Evolutionary conservation across 257 asterid species (phyloP), one percentile per base, ranked within the genome.

Genomic region (Solanum etuberosum): DNA sequence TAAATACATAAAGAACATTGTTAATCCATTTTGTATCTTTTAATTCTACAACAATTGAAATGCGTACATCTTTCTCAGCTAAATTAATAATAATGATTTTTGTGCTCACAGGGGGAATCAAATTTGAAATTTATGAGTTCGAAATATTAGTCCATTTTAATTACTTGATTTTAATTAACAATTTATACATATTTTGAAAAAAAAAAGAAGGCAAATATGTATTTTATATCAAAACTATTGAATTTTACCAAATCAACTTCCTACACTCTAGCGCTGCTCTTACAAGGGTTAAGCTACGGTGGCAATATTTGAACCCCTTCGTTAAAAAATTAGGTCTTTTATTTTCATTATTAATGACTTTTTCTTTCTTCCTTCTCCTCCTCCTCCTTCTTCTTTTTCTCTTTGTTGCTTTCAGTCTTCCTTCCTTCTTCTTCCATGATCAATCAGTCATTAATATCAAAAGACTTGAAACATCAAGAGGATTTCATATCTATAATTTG

Each of bases 91-190:
- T 43, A 51, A 51, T 18, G 61, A 51, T 15, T 2, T 51, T 51
- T 51, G 21, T 48, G 59, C 2, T 1, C 31, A 2, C 2, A 20
- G 4, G 11, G 1, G 4, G 9, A 63, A 13, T n/a, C 4, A 3
- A 25, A 61, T 65, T 65, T 65, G 7, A 65, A 25, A 25, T 27
- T 65, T 65, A 25, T 27, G 5, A 65, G 0, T 12, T 12, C 1
- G 0, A 5, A 10, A 25, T 65, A n/a, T 61, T n/a, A 61, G 15
- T 61, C 6, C 15, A 23, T 61, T 61, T n/a, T 3, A n/a, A n/a
- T 4, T n/a, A n/a, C 0, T 0, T 2, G 20, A 1, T 25, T 65
- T 0, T 11, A 12, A 14, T 25, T 27, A 25, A 3, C 4, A 12
- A 27, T 27, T 12, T 67, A 6, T 67, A 13, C 10, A 27, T 27